These are phyloP conservation scores for Penicillium desertorum DNA, from an alignment of 495 filamentous ascomycete genomes.

Conservation along the genomic window DNA sequence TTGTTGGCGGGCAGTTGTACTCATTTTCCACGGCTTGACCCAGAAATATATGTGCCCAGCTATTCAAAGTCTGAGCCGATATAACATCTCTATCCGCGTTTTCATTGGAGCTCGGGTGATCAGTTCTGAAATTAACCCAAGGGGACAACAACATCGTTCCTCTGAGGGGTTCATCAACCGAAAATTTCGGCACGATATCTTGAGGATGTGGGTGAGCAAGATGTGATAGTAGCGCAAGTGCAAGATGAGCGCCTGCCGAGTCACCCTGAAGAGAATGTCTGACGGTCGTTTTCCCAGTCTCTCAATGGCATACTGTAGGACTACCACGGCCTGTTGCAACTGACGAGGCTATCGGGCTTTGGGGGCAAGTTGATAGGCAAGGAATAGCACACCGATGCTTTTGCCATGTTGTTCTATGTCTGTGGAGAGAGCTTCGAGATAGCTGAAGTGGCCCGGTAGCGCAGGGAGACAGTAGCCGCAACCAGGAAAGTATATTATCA, in stretches of 20 bases:
- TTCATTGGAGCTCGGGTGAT: constrained; percentile 3
- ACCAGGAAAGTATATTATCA: constrained; percentile 13
- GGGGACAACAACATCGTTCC: constrained; percentile 16
- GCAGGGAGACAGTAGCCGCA: constrained; percentile 15
- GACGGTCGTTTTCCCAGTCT: constrained; percentile 32
- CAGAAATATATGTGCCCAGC: not conserved
- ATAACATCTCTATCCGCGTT: constrained; percentile 12
- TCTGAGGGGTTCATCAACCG: constrained; percentile 5
- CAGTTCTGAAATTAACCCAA: constrained; percentile 14
- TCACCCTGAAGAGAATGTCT: constrained; percentile 53
- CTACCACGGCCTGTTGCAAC: constrained; percentile 46
- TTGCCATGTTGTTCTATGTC: constrained; percentile 2
- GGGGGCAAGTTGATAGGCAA: constrained; percentile 41
- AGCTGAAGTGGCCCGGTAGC: constrained; percentile 6
- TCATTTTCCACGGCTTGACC: not conserved
- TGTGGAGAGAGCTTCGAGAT: constrained; percentile 6
- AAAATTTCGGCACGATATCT: constrained; percentile 13
- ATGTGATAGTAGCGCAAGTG: constrained; percentile 49
- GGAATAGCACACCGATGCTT: not conserved
- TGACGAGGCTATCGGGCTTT: constrained; percentile 49
- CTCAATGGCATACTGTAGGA: constrained; percentile 45
- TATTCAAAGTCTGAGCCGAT: not conserved
- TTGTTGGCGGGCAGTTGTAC: not conserved
- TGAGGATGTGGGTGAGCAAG: constrained; percentile 52
- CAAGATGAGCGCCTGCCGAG: constrained; percentile 57